Percentiles rank a stretch among this genome's conserved stretches.
Evolutionary conservation across 139 green algal species (phyloP).

Genomic region (Tetraselmis chui): DNA sequence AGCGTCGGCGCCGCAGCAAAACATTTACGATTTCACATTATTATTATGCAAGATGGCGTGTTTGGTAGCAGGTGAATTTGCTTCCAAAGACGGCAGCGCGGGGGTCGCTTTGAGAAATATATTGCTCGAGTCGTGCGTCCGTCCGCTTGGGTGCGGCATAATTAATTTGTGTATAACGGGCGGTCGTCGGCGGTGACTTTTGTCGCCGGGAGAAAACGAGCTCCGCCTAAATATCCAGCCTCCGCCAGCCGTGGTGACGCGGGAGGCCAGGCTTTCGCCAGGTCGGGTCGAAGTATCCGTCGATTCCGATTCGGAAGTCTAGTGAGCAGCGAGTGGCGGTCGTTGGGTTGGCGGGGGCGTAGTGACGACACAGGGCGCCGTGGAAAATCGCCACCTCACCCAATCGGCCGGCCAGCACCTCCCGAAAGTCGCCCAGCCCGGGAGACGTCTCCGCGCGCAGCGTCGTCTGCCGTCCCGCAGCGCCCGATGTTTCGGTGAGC

Average conservation of each 20-base stretch:
- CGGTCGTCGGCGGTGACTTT: too few relatives aligned
- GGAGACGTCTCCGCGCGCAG: not conserved
- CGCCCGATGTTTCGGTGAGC: not conserved
- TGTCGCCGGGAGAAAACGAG: too few relatives aligned
- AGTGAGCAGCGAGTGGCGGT: not conserved
- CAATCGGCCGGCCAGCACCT: not conserved
- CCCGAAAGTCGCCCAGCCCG: not conserved
- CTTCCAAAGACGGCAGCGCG: too few relatives aligned
- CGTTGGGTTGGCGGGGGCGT: not conserved
- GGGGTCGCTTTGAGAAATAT: too few relatives aligned
- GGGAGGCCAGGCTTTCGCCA: not conserved
- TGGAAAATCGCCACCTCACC: constrained; percentile 2
- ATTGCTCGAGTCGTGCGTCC: too few relatives aligned
- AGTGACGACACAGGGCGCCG: not conserved
- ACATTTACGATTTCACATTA: too few relatives aligned
- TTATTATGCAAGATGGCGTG: too few relatives aligned
- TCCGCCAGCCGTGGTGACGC: not conserved
- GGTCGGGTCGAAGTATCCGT: constrained; percentile 2
- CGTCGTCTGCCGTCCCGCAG: constrained; percentile 7
- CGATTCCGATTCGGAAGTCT: constrained; percentile 5
- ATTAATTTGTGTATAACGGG: too few relatives aligned
- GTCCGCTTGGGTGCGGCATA: too few relatives aligned
- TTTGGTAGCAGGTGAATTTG: too few relatives aligned
- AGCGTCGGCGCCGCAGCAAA: too few relatives aligned
- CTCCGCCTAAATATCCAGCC: not conserved